A percentile compares a stretch with the other conserved stretches of the same genome.
Evolutionary conservation across 805 yeast species (phyloP).

Genomic region (Nadsonia fulvescens): DNA sequence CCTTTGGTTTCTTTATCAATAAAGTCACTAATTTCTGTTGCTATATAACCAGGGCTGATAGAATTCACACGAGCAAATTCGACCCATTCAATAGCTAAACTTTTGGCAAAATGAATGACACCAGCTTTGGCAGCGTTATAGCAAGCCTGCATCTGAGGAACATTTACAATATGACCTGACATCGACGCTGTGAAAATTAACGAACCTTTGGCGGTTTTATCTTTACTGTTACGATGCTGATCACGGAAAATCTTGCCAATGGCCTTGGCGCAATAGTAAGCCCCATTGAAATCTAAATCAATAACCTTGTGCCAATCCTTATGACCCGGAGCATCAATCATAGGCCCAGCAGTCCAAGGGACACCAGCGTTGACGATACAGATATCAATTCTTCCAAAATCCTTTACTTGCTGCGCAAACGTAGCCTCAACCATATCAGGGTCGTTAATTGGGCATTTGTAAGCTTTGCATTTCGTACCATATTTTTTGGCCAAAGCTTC

Average conservation of each 20-base stretch:
- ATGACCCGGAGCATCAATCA: conserved; percentile 30
- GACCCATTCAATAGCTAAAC: conserved; percentile 82
- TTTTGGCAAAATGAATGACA: conserved; percentile 53
- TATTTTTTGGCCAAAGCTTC: conserved; percentile 36
- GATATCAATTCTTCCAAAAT: conserved; percentile 66
- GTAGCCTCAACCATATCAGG: conserved; percentile 30
- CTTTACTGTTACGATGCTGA: too few relatives aligned
- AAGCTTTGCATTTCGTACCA: conserved; percentile 44
- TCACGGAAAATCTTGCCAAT: conserved; percentile 56
- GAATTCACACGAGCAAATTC: conserved; percentile 68
- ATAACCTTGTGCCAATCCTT: conserved; percentile 56
- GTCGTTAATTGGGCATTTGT: conserved; percentile 40
- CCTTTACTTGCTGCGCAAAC: conserved; percentile 33
- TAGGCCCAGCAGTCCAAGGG: conserved; percentile 55
- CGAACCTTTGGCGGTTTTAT: conserved; percentile 64
- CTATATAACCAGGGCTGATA: conserved; percentile 74
- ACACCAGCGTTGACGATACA: conserved; percentile 86
- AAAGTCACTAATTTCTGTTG: conserved; percentile 43
- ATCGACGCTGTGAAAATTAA: conserved; percentile 75
- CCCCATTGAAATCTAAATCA: conserved; percentile 62
- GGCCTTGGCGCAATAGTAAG: conserved; percentile 59
- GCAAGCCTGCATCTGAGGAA: conserved; percentile 73
- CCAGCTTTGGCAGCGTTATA: conserved; percentile 83
- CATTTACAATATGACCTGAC: conserved; percentile 75
- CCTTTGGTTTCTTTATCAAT: conserved; percentile 26